Evolutionary conservation across 2,329 filamentous ascomycete species (phyloP).

Genomic region (Pseudogymnoascus sp.): DNA sequence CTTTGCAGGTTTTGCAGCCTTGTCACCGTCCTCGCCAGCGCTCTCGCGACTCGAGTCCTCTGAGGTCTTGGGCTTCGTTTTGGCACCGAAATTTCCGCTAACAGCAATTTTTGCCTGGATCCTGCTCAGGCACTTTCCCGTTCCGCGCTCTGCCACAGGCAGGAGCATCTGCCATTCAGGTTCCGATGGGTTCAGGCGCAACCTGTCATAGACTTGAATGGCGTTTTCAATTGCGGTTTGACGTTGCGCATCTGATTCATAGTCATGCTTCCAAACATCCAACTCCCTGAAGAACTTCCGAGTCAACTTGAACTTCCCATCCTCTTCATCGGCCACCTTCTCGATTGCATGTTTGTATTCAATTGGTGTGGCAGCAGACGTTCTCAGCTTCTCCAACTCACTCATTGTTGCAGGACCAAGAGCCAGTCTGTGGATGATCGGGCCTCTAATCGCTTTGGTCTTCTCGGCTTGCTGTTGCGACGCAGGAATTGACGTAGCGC

Average conservation of each 20-base stretch:
- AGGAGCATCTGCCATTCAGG: slow-evolving; percentile 57
- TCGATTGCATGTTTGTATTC: slow-evolving; percentile 49
- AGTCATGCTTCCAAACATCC: slow-evolving; percentile 57
- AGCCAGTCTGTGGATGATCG: slow-evolving; percentile 56
- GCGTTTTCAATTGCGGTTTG: slow-evolving; percentile 57
- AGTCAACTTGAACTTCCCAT: slow-evolving; percentile 49
- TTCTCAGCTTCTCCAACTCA: slow-evolving; percentile 45
- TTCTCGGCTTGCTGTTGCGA: slow-evolving; percentile 47
- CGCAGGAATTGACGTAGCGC: slow-evolving; percentile 43
- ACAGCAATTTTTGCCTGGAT: slow-evolving; percentile 54
- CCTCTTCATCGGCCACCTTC: slow-evolving; percentile 49
- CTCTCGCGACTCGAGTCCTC: slow-evolving; percentile 42
- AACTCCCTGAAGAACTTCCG: slow-evolving; percentile 57
- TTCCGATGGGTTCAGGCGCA: slow-evolving; percentile 49
- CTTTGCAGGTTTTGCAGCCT: slow-evolving; percentile 21
- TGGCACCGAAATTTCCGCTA: slow-evolving; percentile 39
- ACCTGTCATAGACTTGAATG: slow-evolving; percentile 52
- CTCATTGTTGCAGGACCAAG: slow-evolving; percentile 45
- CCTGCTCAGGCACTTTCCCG: slow-evolving; percentile 55
- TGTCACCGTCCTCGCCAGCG: slow-evolving; percentile 40
- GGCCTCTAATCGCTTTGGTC: slow-evolving; percentile 45
- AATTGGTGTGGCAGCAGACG: slow-evolving; percentile 38
- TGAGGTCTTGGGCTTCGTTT: slow-evolving; percentile 36
- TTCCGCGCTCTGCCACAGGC: slow-evolving; percentile 50
- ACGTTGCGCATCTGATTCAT: slow-evolving; percentile 46